Evolutionary conservation across 768 basidiomycete genomes (phyloP).

Genomic region (Hygrocybe coccinea): DNA sequence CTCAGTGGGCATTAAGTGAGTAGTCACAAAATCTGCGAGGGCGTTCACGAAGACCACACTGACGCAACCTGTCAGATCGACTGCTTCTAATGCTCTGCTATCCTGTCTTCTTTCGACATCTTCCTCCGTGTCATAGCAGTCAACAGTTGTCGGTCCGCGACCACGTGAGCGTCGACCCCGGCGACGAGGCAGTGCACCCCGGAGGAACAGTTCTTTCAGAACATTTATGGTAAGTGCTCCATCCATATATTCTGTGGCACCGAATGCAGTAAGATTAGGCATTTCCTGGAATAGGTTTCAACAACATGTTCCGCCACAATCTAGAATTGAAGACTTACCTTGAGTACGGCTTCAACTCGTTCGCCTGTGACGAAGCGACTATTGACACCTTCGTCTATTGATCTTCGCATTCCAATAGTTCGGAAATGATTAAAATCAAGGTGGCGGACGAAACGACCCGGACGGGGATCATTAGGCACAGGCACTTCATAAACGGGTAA

Average conservation of each 20-base stretch:
- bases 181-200: slow-evolving; percentile 68
- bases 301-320: slow-evolving; percentile 5
- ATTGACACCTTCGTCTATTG: slow-evolving; percentile 81
- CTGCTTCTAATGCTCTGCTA: slow-evolving; percentile 75
- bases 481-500: slow-evolving; percentile 47
- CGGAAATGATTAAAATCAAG: slow-evolving; percentile 96
- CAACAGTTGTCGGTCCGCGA: slow-evolving; percentile 44
- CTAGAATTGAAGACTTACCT: slow-evolving; percentile 41
- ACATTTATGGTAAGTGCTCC: slow-evolving; percentile 81
- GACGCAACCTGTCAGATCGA: slow-evolving; percentile 94
- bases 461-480: slow-evolving; percentile 60
- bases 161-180: slow-evolving; percentile 66
- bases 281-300: slow-evolving; percentile 51
- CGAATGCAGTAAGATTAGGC: slow-evolving; percentile 80
- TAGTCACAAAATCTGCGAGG: slow-evolving; percentile 74
- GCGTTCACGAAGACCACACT: slow-evolving; percentile 85
- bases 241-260: slow-evolving; percentile 99
- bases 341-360: slow-evolving; percentile 71
- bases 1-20: slow-evolving; percentile 47
- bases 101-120: slow-evolving; percentile 69
- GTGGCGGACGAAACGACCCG: slow-evolving; percentile 78
- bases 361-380: slow-evolving; percentile 92
- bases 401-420: slow-evolving; percentile 92
- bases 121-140: slow-evolving; percentile 58
- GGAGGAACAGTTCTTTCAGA: slow-evolving; percentile 83